Base-by-base conservation (phyloP, 2,329 filamentous ascomycete species). In the Hypoxylon sp. region DNA sequence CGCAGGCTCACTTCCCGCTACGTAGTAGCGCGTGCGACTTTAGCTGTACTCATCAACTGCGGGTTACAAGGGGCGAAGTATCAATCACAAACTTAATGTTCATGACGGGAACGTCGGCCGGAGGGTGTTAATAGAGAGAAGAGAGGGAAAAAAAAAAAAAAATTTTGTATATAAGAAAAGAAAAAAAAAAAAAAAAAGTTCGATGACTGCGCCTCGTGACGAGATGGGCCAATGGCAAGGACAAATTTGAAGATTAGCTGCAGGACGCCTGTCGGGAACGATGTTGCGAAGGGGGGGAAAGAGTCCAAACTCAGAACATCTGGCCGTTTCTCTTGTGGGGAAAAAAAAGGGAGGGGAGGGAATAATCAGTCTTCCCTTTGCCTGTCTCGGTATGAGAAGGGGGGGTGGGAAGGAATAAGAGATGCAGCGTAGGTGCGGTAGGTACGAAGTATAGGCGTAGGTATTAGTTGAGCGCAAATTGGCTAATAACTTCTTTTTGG, bases 21-120 rank as follows among this genome's bases (percentile, higher is more conserved):
- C n/a, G n/a, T n/a, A n/a, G n/a, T n/a, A 56, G 58, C 58, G 58
- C 55, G 55, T 49, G 49, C 49, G 42, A 50, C 54, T 35, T 49
- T 63, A 50, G 53, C 55, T 65, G 66, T 62, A 67, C 61, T 66
- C 69, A 72, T 72, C 68, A 72, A 72, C 68, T 68, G 65, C 66
- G 59, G 60, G 60, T 67, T 66, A 63, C 58, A 60, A 57, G 35
- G 50, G 50, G 64, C 46, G 53, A 60, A 46, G 52, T 51, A n/a
- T 51, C 55, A 53, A 62, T 54, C 48, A 58, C 53, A 58, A 59
- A 66, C 57, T 47, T 53, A 58, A 63, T 56, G 61, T 55, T 66
- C 59, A 66, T 61, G 57, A 53, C 62, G 58, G 60, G 55, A 63
- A 62, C 43, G 50, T 45, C 56, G 54, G 58, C 53, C 52, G 31